Percentiles rank a stretch among this genome's conserved stretches.
These are phyloP conservation scores for Vararia minispora DNA, from an alignment of 768 basidiomycete genomes.

Conservation along the genomic window DNA sequence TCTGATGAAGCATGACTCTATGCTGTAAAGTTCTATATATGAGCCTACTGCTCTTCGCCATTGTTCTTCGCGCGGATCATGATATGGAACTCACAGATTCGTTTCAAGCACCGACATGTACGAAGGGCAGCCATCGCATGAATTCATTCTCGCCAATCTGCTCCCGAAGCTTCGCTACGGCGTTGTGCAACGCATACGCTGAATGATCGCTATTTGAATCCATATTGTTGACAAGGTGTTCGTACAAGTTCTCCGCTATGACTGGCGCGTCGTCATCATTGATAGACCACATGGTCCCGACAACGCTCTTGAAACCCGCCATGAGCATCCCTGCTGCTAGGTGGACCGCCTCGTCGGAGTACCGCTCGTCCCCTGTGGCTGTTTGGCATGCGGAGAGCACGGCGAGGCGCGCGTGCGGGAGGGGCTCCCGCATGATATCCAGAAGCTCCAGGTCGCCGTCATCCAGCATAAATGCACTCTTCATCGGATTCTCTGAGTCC, in stretches of 20 bases:
- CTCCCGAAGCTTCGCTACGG: too few relatives aligned
- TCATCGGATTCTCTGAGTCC: constrained; percentile 1
- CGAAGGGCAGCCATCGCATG: too few relatives aligned
- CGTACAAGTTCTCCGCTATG: constrained; percentile 3
- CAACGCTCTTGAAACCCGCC: constrained; percentile 5
- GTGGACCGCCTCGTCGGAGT: constrained; percentile 6
- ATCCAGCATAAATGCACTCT: constrained; percentile 3
- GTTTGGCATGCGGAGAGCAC: constrained; percentile 7
- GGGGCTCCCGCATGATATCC: constrained; percentile 8
- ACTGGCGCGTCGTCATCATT: constrained; percentile 1
- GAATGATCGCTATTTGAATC: too few relatives aligned
- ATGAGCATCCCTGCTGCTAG: constrained; percentile 7
- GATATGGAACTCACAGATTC: too few relatives aligned
- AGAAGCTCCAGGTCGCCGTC: constrained; percentile 4
- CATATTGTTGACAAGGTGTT: too few relatives aligned
- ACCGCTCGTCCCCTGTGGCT: neutral
- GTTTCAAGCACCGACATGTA: too few relatives aligned
- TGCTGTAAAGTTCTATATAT: too few relatives aligned
- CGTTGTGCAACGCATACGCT: too few relatives aligned
- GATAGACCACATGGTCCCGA: constrained; percentile 10
- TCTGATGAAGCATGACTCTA: too few relatives aligned
- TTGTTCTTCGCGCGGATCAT: too few relatives aligned
- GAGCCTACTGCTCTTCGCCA: too few relatives aligned
- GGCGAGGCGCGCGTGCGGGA: constrained; percentile 6
- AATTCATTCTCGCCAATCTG: too few relatives aligned